Evolutionary conservation across 108 stramenopile genomes (phyloP).

Genomic region (Mediolabrus comicus): DNA sequence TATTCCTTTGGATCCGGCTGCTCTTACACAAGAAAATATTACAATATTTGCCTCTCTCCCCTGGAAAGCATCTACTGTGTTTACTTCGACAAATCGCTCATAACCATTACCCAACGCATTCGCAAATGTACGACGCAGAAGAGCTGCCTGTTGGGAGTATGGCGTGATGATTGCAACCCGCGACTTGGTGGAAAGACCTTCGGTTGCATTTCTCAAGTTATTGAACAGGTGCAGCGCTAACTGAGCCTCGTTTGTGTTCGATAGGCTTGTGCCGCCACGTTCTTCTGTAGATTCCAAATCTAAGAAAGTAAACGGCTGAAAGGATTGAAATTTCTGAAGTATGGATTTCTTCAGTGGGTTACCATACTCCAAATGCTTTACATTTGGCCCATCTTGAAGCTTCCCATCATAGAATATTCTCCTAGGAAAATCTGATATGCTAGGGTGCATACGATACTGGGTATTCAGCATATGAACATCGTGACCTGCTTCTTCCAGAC

Average conservation of each 20-base stretch:
- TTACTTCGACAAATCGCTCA: constrained; percentile 72
- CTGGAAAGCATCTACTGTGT: constrained; percentile 96
- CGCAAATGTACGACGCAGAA: constrained; percentile 63
- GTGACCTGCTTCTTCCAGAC: constrained; percentile 93
- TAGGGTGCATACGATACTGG: constrained; percentile 96
- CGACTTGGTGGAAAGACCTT: constrained; percentile 51
- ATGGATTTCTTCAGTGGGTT: constrained; percentile 60
- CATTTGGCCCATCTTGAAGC: constrained; percentile 83
- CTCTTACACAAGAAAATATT: constrained; percentile 91
- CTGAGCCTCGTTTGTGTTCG: constrained; percentile 76
- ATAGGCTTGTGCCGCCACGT: constrained; percentile 78
- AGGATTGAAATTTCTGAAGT: constrained; percentile 41
- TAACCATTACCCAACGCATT: constrained; percentile 49
- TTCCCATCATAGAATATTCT: constrained; percentile 85
- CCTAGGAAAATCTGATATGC: constrained; percentile 87
- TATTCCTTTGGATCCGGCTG: constrained; percentile 87
- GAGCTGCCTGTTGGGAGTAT: constrained; percentile 85
- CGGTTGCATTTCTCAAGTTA: constrained; percentile 47
- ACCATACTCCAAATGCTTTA: constrained; percentile 64
- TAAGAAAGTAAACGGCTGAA: constrained; percentile 76
- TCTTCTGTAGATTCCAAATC: constrained; percentile 85
- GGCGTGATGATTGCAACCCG: constrained; percentile 90
- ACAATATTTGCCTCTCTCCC: constrained; percentile 93
- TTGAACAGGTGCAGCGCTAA: constrained; percentile 72
- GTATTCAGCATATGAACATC: constrained; percentile 92